phyloP scores from a whole-genome alignment of 768 basidiomycete species.

The Macrolepiota albuminosa region DNA sequence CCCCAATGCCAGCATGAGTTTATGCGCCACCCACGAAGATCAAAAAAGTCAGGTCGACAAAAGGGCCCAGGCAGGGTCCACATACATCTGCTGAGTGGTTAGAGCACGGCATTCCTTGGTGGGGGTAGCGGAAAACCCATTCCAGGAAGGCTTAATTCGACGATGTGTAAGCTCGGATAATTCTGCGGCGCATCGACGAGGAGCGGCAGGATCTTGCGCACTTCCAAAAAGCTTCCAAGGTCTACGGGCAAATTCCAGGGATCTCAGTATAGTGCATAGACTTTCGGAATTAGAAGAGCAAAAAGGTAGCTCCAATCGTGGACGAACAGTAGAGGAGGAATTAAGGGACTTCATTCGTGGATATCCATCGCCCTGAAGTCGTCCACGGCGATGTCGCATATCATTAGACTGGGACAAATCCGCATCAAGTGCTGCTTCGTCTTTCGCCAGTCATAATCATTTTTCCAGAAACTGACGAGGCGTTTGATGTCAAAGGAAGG shows the following conservation, averaged over 20 bases:
- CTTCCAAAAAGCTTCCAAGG: conserved; percentile 59
- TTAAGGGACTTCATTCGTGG: conserved; percentile 45
- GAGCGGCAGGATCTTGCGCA: conserved; percentile 50
- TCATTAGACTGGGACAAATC: conserved; percentile 48
- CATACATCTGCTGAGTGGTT: conserved; percentile 44
- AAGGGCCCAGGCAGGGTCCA: conserved; percentile 19
- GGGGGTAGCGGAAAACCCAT: conserved; percentile 59
- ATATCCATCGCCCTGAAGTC: conserved; percentile 39
- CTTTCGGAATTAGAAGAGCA: neutral
- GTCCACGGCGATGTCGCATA: conserved; percentile 42
- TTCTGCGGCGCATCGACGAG: conserved; percentile 37
- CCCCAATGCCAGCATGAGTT: conserved; percentile 44
- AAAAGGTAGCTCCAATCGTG: conserved; percentile 44
- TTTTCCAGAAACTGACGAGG: conserved; percentile 45
- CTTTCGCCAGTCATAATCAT: conserved; percentile 53
- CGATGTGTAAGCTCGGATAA: conserved; percentile 58
- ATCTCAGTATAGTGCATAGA: neutral
- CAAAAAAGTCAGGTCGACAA: neutral
- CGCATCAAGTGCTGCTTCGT: conserved; percentile 46
- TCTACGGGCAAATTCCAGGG: conserved; percentile 27
- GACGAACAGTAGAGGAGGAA: conserved; percentile 54
- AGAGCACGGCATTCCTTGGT: conserved; percentile 45
- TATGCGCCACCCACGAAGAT: conserved; percentile 34
- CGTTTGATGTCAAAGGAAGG: conserved; percentile 47
- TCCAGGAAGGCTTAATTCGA: conserved; percentile 53